These are phyloP conservation scores for Suhomyces sp. DNA, from an alignment of 805 yeast genomes.

Conservation along the genomic window DNA sequence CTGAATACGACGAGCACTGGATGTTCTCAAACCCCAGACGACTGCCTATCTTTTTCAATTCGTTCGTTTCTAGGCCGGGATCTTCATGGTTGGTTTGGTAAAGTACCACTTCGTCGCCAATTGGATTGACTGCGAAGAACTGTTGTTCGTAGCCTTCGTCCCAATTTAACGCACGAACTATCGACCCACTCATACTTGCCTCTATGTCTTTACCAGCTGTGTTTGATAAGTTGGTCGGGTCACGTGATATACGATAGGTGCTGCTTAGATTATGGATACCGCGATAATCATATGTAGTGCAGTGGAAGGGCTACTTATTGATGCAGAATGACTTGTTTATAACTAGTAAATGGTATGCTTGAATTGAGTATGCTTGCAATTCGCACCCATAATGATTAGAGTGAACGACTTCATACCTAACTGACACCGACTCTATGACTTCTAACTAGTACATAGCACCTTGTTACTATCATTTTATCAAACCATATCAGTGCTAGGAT, in stretches of 20 bases:
- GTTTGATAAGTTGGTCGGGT: not conserved
- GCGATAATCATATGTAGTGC: no score
- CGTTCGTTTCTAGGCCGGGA: slow-evolving; percentile 49
- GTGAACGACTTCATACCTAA: no score
- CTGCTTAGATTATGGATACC: no score
- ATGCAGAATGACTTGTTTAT: no score
- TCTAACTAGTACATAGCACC: no score
- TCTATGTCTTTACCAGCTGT: not conserved
- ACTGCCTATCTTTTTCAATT: slow-evolving; percentile 49
- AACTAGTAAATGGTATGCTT: no score
- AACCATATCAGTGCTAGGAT: no score
- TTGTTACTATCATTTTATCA: no score
- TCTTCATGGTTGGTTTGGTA: slow-evolving; percentile 50
- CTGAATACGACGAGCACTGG: slow-evolving; percentile 64
- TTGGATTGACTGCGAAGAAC: slow-evolving; percentile 67
- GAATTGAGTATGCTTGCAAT: no score
- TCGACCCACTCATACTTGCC: slow-evolving; percentile 52
- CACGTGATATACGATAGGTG: not conserved
- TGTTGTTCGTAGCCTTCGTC: slow-evolving; percentile 53
- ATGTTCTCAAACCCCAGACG: slow-evolving; percentile 65
- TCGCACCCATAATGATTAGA: no score
- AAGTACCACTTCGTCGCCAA: slow-evolving; percentile 74
- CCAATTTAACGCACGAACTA: slow-evolving; percentile 61
- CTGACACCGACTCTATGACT: no score
- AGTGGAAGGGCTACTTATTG: no score